phyloP scores from a whole-genome alignment of 2,329 filamentous ascomycete genomes.

The Metarhizium brunneum region DNA sequence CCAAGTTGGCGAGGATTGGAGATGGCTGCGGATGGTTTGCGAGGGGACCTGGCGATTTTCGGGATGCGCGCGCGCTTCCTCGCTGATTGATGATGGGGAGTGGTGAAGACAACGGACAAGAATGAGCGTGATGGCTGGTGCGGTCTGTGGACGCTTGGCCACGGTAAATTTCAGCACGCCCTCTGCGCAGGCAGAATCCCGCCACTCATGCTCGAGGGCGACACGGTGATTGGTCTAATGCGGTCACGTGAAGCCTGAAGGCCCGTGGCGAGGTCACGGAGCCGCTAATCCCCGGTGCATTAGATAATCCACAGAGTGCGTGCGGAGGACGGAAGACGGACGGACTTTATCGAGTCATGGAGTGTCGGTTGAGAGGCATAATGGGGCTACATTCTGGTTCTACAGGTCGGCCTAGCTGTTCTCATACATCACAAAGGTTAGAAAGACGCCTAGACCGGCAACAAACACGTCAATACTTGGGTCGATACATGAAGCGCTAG shows the following conservation, averaged over 20 bases:
- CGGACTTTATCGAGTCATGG: too few relatives aligned
- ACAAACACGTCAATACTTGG: not conserved
- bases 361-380: too few relatives aligned
- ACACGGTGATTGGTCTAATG: not conserved
- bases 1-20: conserved; percentile 40
- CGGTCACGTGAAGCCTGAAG: not conserved
- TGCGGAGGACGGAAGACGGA: not conserved
- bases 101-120: conserved; percentile 43
- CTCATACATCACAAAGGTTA: not conserved
- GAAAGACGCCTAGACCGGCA: not conserved
- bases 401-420: too few relatives aligned
- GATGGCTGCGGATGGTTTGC: conserved; percentile 51
- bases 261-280: not conserved
- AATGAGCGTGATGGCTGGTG: conserved; percentile 40
- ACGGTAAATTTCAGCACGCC: conserved; percentile 37
- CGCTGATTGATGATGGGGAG: conserved; percentile 41
- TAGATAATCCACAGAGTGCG: not conserved
- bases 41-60: conserved; percentile 52
- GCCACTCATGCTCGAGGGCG: conserved; percentile 14
- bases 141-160: conserved; percentile 25
- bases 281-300: not conserved
- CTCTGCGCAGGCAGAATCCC: conserved; percentile 18
- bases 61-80: conserved; percentile 44
- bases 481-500: conserved; percentile 7
- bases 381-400: too few relatives aligned